Percentiles rank a stretch among this genome's conserved stretches.
phyloP scores from a whole-genome alignment of 129 eudicot genomes.

The carrot (Daucus carota) region DNA sequence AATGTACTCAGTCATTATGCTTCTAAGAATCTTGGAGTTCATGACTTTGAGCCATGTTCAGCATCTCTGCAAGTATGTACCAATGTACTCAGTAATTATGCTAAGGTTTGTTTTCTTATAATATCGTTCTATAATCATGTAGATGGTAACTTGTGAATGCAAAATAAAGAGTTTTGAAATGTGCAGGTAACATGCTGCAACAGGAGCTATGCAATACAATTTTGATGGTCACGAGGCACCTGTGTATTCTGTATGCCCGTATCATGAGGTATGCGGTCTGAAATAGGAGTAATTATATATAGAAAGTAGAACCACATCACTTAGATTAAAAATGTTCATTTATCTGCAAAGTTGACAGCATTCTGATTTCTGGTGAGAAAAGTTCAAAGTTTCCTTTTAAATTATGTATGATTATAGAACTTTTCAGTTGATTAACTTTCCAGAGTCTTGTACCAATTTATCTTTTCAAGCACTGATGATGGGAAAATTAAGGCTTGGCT shows the following conservation, averaged over 20 bases:
- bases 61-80: constrained; percentile 38
- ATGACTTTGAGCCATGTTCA: no score
- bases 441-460: constrained; percentile 20
- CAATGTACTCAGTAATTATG: background rate
- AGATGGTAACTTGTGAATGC: background rate
- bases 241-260: constrained; percentile 43
- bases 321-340: no score
- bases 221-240: constrained; percentile 56
- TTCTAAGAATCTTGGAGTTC: no score
- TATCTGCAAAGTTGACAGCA: no score
- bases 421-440: background rate
- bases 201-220: constrained; percentile 14
- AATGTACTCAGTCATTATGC: no score
- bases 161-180: constrained; percentile 6
- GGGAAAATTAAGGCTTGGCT: constrained; percentile 53
- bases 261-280: constrained; percentile 8
- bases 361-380: no score
- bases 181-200: constrained; percentile 24
- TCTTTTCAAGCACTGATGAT: constrained; percentile 43
- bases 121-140: background rate
- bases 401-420: background rate
- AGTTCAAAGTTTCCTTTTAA: background rate
- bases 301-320: no score
- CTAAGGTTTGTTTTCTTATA: constrained; percentile 4
- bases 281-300: no score